Conservation (phyloP, 495 filamentous ascomycete genomes). For the Echria macrotheca region DNA sequence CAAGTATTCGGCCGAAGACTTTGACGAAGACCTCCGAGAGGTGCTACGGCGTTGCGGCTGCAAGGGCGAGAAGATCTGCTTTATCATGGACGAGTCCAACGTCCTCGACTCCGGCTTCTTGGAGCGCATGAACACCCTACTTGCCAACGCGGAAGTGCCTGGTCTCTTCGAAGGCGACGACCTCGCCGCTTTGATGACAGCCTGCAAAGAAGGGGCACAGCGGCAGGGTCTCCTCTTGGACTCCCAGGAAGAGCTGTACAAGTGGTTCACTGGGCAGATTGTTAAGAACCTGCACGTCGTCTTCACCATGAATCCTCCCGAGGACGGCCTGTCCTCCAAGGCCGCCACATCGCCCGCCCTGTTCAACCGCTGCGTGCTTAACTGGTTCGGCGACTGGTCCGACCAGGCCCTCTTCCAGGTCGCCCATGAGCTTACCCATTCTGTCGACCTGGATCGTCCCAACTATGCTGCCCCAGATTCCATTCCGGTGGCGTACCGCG, state of each 20-base stretch:
- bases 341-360: constrained; percentile 94
- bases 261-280: constrained; percentile 99
- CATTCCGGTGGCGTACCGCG: constrained; percentile 85
- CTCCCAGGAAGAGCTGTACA: constrained; percentile 97
- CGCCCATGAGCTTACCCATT: constrained; percentile 89
- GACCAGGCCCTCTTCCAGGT: constrained; percentile 99
- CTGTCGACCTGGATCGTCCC: constrained; percentile 84
- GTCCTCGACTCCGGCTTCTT: constrained; percentile 97
- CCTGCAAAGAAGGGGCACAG: constrained; percentile 96
- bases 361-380: constrained; percentile 98
- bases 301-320: constrained; percentile 99
- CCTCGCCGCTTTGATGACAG: constrained; percentile 92
- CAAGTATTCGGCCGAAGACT: constrained; percentile 96
- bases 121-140: constrained; percentile 96
- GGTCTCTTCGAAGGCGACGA: constrained; percentile 98
- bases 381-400: constrained; percentile 99
- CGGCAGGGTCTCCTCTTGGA: constrained; percentile 91
- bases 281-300: constrained; percentile 98
- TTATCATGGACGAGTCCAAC: constrained; percentile 99
- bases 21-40: constrained; percentile 92
- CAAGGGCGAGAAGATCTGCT: constrained; percentile 99
- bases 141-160: constrained; percentile 96
- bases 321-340: constrained; percentile 89
- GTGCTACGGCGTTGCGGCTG: constrained; percentile 91
- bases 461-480: constrained; percentile 84